Conservation (phyloP, 139 green algal species). For the Coccomyxa sp. region DNA sequence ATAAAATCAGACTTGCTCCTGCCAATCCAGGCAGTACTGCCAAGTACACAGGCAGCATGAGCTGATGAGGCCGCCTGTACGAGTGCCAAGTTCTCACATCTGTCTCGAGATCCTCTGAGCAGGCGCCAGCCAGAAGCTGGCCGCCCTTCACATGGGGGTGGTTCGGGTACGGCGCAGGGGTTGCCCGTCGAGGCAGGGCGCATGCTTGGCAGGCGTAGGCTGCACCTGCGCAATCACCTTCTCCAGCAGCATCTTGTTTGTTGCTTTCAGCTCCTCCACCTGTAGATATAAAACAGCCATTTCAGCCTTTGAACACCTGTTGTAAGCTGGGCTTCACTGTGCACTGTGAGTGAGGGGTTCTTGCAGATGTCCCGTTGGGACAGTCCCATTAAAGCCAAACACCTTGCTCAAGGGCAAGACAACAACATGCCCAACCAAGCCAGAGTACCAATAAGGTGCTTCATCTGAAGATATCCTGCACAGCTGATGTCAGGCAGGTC, state of each 20-base stretch:
- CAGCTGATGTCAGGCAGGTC: not conserved
- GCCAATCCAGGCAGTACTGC: no score
- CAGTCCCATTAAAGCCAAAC: no score
- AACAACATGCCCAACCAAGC: not conserved
- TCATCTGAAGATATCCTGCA: not conserved
- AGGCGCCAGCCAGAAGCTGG: no score
- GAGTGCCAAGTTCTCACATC: no score
- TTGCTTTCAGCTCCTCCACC: constrained; percentile 30
- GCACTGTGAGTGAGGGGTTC: no score
- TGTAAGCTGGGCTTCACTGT: no score
- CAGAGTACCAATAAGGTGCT: not conserved
- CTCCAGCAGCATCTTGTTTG: constrained; percentile 29
- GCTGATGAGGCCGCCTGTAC: no score
- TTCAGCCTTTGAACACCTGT: not conserved
- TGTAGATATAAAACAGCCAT: not conserved
- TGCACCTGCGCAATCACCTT: constrained; percentile 15
- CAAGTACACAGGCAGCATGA: no score
- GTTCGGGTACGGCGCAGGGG: constrained; percentile 30
- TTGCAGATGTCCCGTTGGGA: no score
- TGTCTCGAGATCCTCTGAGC: no score
- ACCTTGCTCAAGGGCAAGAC: not conserved
- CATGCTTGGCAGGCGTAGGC: constrained; percentile 12
- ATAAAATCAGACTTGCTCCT: no score
- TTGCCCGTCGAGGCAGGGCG: constrained; percentile 23
- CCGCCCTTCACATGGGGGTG: not conserved